Base-by-base conservation (phyloP, 2,329 filamentous ascomycete species). In the Fusarium continuum region DNA sequence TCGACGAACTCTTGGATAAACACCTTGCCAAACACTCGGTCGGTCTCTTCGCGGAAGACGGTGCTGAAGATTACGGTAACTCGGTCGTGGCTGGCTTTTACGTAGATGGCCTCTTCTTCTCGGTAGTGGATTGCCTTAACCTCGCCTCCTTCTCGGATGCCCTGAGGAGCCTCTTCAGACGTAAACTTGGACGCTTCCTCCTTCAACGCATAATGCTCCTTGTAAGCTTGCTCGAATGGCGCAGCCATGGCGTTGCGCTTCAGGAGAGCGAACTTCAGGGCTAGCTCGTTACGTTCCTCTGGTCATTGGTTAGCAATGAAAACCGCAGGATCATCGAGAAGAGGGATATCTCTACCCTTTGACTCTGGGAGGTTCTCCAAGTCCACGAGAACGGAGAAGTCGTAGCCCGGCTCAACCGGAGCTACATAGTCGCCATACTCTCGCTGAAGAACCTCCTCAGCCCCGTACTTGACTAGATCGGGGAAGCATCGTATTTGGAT, bases 21-120 rank as follows among this genome's bases (percentile, higher is more conserved):
- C 13, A 99, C 93, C 80, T 97, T 98, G 70, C 95, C 95, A 73
- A 96, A 99, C 55, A 99, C 92, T 61, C 94, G 85, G 75, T 99
- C 95, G 50, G 96, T 99, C 80, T 99, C 96, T 75, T 99, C 96
- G 55, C 92, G 86, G 84, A 99, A 99, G 47, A 98, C 87, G 35
- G 95, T 99, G 79, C 93, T 97, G 84, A 99, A 99, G 74, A 99
- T 99, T 72, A 99, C 93, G 1, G 96, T 99, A 47, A 99, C 95
- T 72, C 95, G 89, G 76, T 99, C 95, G 80, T 96, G 91, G 77
- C 91, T 96, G 61, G 95, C 94, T 82, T 99, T 98, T 82, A 99
- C 90, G 78, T 96, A 99, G 74, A 99, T 98, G 47, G 95, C 93
- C 78, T 99, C 95, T 82, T 98, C 93, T 73, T 99, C 96, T 53